These are phyloP conservation scores for Diatrype stigma DNA, from an alignment of 2,329 filamentous ascomycete genomes.

Conservation along the genomic window DNA sequence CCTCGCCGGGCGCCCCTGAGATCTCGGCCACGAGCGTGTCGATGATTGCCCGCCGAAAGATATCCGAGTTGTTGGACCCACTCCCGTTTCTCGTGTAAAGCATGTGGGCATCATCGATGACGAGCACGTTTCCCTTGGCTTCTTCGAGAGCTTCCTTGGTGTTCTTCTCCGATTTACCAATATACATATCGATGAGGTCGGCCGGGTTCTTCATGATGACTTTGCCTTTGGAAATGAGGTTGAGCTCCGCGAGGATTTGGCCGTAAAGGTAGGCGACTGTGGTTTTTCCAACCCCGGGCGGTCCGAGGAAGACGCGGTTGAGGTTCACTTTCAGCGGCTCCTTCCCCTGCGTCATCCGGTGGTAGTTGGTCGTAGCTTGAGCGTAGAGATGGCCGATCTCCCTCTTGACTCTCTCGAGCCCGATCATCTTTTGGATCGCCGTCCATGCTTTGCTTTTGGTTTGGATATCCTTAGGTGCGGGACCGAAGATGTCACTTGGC, in stretches of 20 bases:
- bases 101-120: conserved; percentile 78
- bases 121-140: conserved; percentile 66
- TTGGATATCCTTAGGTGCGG: neutral
- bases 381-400: conserved; percentile 19
- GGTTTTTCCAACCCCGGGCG: conserved; percentile 28
- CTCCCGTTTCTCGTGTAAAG: conserved; percentile 48
- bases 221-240: conserved; percentile 34
- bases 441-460: neutral
- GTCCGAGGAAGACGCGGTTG: conserved; percentile 26
- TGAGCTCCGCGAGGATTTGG: conserved; percentile 21
- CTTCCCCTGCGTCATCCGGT: conserved; percentile 23
- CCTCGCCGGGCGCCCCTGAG: conserved; percentile 64
- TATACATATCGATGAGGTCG: conserved; percentile 61
- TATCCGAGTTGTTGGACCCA: conserved; percentile 19
- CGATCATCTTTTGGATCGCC: conserved; percentile 45
- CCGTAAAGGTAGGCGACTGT: conserved; percentile 27
- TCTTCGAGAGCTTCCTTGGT: conserved; percentile 68
- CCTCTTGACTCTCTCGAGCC: conserved; percentile 56
- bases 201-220: conserved; percentile 68
- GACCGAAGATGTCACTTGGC: neutral
- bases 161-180: conserved; percentile 66
- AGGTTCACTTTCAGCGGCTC: conserved; percentile 19
- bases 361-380: conserved; percentile 15
- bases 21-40: conserved; percentile 73
- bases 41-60: conserved; percentile 47